phyloP scores from a whole-genome alignment of 352 stramenopile genomes.

The Phytophthora syringae region DNA sequence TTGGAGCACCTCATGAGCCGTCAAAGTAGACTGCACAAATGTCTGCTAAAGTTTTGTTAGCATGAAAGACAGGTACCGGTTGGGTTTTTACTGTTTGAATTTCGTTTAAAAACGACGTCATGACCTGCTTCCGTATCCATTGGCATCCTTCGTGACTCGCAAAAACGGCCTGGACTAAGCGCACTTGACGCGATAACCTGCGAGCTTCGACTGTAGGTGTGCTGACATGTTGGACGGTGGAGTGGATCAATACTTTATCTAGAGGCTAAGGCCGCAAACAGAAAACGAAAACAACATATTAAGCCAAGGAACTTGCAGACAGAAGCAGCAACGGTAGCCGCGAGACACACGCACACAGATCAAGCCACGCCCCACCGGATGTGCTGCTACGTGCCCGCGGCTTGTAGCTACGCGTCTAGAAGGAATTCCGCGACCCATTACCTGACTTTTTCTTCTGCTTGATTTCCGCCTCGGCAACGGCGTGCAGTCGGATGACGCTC shows the following conservation, averaged over 20 bases:
- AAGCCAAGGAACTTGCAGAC: slow-evolving; percentile 29
- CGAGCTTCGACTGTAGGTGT: slow-evolving; percentile 11
- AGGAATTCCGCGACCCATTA: slow-evolving; percentile 61
- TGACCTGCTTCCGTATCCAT: slow-evolving; percentile 8
- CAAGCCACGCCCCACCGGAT: slow-evolving; percentile 41
- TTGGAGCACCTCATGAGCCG: slow-evolving; percentile 50
- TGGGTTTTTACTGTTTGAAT: slow-evolving; percentile 12
- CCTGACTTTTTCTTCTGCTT: slow-evolving; percentile 94
- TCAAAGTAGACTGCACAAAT: slow-evolving; percentile 34
- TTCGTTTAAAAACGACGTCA: slow-evolving; percentile 16
- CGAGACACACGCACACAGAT: slow-evolving; percentile 43
- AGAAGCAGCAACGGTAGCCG: slow-evolving; percentile 32
- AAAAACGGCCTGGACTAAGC: slow-evolving; percentile 12
- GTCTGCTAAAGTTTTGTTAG: no score
- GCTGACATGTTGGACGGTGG: slow-evolving; percentile 18
- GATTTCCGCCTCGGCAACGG: slow-evolving; percentile 93
- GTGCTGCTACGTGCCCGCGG: slow-evolving; percentile 38
- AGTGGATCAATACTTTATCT: slow-evolving; percentile 43
- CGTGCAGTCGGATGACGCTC: slow-evolving; percentile 95
- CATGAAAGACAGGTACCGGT: slow-evolving; percentile 6
- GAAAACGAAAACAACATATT: slow-evolving; percentile 36
- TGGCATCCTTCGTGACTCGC: slow-evolving; percentile 1
- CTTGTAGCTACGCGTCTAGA: slow-evolving; percentile 44
- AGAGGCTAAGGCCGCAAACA: slow-evolving; percentile 36
- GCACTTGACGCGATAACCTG: slow-evolving; percentile 1